Evolutionary conservation across 768 basidiomycete species (phyloP), one percentile per base, ranked within the genome.

Genomic region (Tylopilus plumbeoviolaceoides): DNA sequence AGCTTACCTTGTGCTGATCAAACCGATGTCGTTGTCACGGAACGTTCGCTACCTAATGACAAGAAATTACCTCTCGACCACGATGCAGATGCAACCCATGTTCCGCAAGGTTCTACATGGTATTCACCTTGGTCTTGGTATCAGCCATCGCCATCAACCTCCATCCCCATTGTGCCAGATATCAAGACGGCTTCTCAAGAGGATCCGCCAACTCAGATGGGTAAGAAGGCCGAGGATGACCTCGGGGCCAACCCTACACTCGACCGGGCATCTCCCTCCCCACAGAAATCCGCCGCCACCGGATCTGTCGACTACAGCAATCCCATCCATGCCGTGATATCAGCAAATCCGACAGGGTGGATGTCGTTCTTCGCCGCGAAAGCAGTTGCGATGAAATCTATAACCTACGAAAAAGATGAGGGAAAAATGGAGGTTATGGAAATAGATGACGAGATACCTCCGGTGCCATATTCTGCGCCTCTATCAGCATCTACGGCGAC

Each of bases 351-450:
- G 2, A 75, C 77, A 5, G 78, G 82, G 2, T 92, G 82, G 82
- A 62, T 78, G 59, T 77, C 78, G 5, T 81, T 84, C 60, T 79
- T 84, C 60, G 70, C 78, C 50, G 72, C 74, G n/a, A 71, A 67
- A 44, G 69, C 77, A 15, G 63, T 83, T 40, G 55, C 77, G 11
- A 71, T 78, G 49, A 89, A 84, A 67, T 71, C 72, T 7, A 72
- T 89, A 48, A 73, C 80, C 6, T 47, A 63, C 33, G 67, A 63
- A 58, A 67, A 71, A 27, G 84, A 84, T 47, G 73, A 23, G 23
- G 23, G 79, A 60, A 83, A 80, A 18, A 79, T 84, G 74, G 91
- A 92, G 67, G 78, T 91, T 4, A 92, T 91, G 89, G 79, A 86
- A 44, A 69, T 92, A 28, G 87, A 87, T 52, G 78, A 79, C 7